Evolutionary conservation across 2,329 filamentous ascomycete genomes (phyloP), one percentile per base, ranked within the genome.

Genomic region (Arthrocladium fulminans): DNA sequence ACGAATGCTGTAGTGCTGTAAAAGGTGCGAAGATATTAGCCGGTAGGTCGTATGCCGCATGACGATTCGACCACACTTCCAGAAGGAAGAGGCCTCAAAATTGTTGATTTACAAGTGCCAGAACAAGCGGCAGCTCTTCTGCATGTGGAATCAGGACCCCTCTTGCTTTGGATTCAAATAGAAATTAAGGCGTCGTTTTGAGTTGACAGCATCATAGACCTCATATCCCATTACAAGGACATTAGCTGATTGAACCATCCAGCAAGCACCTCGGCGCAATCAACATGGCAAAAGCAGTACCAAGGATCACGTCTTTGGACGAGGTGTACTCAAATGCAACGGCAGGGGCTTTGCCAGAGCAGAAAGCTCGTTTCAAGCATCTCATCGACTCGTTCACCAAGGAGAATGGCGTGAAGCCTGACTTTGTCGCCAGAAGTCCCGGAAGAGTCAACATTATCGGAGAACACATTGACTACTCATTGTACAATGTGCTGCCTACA

Each of bases 381-480:
- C 75, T 97, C 37, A 71, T 90, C 35, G 70, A 76, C 45, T 75
- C 76, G 57, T 97, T 97, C 68, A 72, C 81, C 57, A 68, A 76
- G 50, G 71, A 70, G 35, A 94, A 90, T 67, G 82, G 80, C 57
- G 75, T 79, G 45, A 70, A 75, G 13, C 81, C 89, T 32, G 77
- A 85, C 51, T 96, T 95, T 61, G 80, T 97, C 17, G 80, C 90
- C 8, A 83, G 92, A 54, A 95, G 89, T 48, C 92, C 92, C 1
- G 92, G 92, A 51, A 80, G 92, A 57, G 92, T 98, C 57, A 97
- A 97, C 72, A 92, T 98, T 62, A 96, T 98, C 64, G 92, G 92
- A 66, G 92, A 98, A 75, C 92, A 98, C 72, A 95, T 98, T 61
- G 92, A 98, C 72, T 98, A 98, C 72, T 95, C 88, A 12, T 79